Conservation (phyloP, 2,329 filamentous ascomycete genomes). For the Epichloe coenophiala region DNA sequence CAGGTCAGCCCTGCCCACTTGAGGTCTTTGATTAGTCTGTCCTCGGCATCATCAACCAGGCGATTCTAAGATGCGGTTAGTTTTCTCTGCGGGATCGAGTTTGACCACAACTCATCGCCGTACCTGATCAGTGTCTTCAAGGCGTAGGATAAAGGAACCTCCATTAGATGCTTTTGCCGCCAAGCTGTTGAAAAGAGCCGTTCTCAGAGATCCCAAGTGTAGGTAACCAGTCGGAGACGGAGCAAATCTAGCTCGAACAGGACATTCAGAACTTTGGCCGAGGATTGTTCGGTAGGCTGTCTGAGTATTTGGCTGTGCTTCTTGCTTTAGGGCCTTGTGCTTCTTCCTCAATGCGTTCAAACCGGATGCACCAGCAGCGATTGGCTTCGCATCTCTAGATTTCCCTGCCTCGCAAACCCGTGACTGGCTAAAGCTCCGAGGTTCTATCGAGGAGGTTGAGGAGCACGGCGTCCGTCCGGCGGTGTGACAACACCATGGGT, state of each 20-base stretch:
- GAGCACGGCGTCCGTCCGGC: background rate
- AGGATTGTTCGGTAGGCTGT: conserved; percentile 16
- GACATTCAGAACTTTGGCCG: conserved; percentile 38
- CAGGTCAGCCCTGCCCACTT: conserved; percentile 80
- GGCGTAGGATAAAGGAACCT: conserved; percentile 78
- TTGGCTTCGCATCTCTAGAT: background rate
- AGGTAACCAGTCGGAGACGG: conserved; percentile 91
- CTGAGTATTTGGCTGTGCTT: background rate
- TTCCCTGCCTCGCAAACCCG: background rate
- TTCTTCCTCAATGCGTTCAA: conserved; percentile 9
- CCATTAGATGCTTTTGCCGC: conserved; percentile 68
- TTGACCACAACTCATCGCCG: conserved; percentile 11
- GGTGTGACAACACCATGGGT: background rate
- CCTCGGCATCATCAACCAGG: conserved; percentile 66
- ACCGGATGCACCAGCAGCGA: conserved; percentile 1
- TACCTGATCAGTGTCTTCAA: conserved; percentile 93
- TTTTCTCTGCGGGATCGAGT: background rate
- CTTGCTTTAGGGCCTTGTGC: conserved; percentile 12
- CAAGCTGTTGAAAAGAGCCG: conserved; percentile 90
- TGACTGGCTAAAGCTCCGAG: background rate
- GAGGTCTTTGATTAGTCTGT: conserved; percentile 64
- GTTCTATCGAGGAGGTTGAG: background rate
- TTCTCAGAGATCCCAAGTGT: conserved; percentile 81
- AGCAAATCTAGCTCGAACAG: conserved; percentile 59
- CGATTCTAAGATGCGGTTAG: conserved; percentile 45